A percentile compares a stretch with the other conserved stretches of the same genome.
These are phyloP conservation scores for Talaromyces piceae DNA, from an alignment of 2,329 filamentous ascomycete species.

Conservation along the genomic window DNA sequence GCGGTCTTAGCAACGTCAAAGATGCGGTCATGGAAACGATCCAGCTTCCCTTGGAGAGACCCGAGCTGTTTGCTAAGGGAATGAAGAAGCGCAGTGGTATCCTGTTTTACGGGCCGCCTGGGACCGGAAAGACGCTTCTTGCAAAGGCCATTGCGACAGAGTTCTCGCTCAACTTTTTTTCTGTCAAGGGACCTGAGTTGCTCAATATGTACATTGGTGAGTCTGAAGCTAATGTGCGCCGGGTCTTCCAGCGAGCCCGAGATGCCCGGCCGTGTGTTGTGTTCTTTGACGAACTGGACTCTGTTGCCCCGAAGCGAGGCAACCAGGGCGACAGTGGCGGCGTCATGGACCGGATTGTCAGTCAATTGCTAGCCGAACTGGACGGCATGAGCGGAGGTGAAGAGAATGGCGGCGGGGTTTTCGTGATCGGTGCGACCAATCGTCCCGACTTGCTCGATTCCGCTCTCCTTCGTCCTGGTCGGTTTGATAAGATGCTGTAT, in stretches of 20 bases:
- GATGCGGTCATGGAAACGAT: slow-evolving; percentile 97
- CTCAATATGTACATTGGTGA: slow-evolving; percentile 99
- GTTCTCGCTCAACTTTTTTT: slow-evolving; percentile 98
- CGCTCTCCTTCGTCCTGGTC: slow-evolving; percentile 76
- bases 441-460: slow-evolving; percentile 87
- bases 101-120: slow-evolving; percentile 94
- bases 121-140: slow-evolving; percentile 99
- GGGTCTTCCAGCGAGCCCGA: slow-evolving; percentile 98
- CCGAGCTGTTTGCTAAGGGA: slow-evolving; percentile 90
- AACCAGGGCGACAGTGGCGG: slow-evolving; percentile 96
- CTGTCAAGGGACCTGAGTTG: slow-evolving; percentile 94
- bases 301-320: slow-evolving; percentile 89
- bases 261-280: slow-evolving; percentile 96
- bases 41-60: slow-evolving; percentile 80
- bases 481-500: slow-evolving; percentile 98
- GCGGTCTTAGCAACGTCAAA: slow-evolving; percentile 87
- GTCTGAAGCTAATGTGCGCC: slow-evolving; percentile 98
- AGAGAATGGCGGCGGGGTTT: slow-evolving; percentile 71
- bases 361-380: slow-evolving; percentile 85
- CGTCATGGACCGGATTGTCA: slow-evolving; percentile 97
- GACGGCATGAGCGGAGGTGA: slow-evolving; percentile 96
- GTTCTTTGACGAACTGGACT: slow-evolving; percentile 97
- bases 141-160: slow-evolving; percentile 99
- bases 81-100: slow-evolving; percentile 99
- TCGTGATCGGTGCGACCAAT: slow-evolving; percentile 95